These are phyloP conservation scores for Acmispon strigosus DNA, from an alignment of 306 rosid genomes.

Conservation along the genomic window DNA sequence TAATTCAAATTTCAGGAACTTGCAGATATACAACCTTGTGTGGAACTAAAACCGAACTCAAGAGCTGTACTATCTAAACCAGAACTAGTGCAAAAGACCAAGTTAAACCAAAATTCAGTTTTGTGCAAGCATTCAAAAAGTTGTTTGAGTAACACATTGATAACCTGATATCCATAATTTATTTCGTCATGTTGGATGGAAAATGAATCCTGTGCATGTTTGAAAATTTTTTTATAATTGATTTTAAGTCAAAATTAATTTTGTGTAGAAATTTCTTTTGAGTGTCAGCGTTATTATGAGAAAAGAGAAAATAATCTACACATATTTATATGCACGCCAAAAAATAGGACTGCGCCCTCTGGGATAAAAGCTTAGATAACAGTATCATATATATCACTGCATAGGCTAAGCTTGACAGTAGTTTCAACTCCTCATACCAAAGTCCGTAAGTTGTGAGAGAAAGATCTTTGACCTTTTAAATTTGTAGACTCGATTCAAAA, in stretches of 20 bases:
- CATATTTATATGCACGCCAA: neutral
- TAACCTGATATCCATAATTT: neutral
- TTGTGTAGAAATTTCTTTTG: too few species aligned
- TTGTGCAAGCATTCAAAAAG: neutral
- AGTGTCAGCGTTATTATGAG: too few species aligned
- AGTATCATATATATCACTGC: neutral
- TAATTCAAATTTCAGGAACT: too few species aligned
- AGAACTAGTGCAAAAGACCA: neutral
- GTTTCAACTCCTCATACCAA: neutral
- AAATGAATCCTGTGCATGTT: neutral
- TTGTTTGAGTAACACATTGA: neutral
- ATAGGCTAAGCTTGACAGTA: neutral
- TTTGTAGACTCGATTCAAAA: constrained; percentile 14
- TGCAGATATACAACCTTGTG: neutral
- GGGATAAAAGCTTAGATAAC: neutral
- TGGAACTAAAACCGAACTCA: neutral
- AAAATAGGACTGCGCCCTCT: neutral
- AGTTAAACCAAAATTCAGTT: neutral
- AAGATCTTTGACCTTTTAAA: neutral
- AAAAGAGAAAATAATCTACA: too few species aligned
- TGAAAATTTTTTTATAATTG: neutral
- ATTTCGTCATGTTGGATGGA: neutral
- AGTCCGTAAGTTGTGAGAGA: neutral
- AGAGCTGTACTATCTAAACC: neutral
- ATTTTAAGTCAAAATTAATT: too few species aligned